phyloP scores from a whole-genome alignment of 257 asterid species.

The Henckelia pumila region DNA sequence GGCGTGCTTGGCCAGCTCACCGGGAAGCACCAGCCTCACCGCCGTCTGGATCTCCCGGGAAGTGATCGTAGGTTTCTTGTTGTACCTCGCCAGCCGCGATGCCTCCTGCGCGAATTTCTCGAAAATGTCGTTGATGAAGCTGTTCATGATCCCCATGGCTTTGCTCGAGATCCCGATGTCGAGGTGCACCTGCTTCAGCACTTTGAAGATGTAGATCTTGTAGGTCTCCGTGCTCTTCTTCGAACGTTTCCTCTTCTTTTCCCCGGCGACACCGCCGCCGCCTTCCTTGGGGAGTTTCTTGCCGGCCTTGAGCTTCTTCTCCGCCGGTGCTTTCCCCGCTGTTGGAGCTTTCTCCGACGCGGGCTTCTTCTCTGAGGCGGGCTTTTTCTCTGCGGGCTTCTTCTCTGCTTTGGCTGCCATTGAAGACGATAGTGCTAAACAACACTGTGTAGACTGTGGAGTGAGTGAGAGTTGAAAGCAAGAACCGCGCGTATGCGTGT shows the following conservation, averaged over 20 bases:
- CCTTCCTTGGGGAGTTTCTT: slow-evolving; percentile 67
- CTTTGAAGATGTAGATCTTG: slow-evolving; percentile 48
- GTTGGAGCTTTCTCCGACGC: too few species aligned
- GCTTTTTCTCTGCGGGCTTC: too few species aligned
- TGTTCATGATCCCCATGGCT: slow-evolving; percentile 82
- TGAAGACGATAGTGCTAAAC: too few species aligned
- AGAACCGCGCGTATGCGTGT: too few species aligned
- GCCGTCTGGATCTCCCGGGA: slow-evolving; percentile 74
- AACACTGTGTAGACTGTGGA: too few species aligned
- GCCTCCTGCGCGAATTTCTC: slow-evolving; percentile 67
- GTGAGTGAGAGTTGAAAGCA: too few species aligned
- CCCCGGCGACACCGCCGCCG: slow-evolving; percentile 26
- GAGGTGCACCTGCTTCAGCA: slow-evolving; percentile 57
- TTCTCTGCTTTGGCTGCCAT: too few species aligned
- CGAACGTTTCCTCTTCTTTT: slow-evolving; percentile 55
- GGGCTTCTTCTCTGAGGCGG: too few species aligned
- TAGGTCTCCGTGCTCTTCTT: slow-evolving; percentile 57
- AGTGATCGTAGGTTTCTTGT: slow-evolving; percentile 20
- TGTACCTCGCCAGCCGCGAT: slow-evolving; percentile 10
- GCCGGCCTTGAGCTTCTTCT: slow-evolving; percentile 3
- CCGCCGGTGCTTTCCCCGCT: too few species aligned
- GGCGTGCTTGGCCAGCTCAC: slow-evolving; percentile 64
- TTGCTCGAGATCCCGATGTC: slow-evolving; percentile 77
- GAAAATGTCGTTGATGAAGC: slow-evolving; percentile 66
- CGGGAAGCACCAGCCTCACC: slow-evolving; percentile 62